phyloP scores from a whole-genome alignment of 345 rosid species.

The thale cress (Arabidopsis thaliana) region TAIR10.1 NC_003071.7:17240001-17240500 shows the following conservation, averaged over 20 bases:
- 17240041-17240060: constrained; percentile 90
- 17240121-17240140: constrained; percentile 99
- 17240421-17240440: constrained; percentile 16
- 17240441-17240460: constrained; percentile 45
- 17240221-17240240: background rate
- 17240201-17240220: background rate
- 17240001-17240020: constrained; percentile 58
- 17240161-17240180: constrained; percentile 93
- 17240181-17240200: constrained; percentile 78
- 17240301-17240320: constrained; percentile 11
- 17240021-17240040: constrained; percentile 81
- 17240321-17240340: constrained; percentile 22
- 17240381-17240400: constrained; percentile 25
- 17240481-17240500: constrained; percentile 51
- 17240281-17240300: background rate
- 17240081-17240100: constrained; percentile 94
- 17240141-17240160: constrained; percentile 88
- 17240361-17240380: constrained; percentile 8
- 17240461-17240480: constrained; percentile 54
- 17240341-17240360: background rate
- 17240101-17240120: constrained; percentile 97
- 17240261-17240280: constrained; percentile 33
- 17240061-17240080: constrained; percentile 97
- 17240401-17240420: constrained; percentile 31
- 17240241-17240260: constrained; percentile 29